These are phyloP conservation scores for Plectosphaerella plurivora DNA, from an alignment of 2,329 filamentous ascomycete genomes.

Conservation along the genomic window DNA sequence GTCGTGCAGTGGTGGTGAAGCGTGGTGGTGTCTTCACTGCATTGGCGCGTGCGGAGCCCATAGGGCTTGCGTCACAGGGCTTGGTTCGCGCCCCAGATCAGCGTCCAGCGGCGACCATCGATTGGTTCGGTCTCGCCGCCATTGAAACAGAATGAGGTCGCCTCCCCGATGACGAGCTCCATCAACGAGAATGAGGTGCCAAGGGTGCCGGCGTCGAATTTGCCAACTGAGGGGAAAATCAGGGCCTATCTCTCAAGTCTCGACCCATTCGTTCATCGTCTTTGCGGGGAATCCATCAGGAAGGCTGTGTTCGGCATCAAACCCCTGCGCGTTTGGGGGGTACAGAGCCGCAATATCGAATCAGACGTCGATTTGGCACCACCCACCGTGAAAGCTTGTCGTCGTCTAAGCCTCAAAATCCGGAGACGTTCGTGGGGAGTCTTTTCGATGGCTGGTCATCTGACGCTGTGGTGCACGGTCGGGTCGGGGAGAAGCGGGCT, in stretches of 20 bases:
- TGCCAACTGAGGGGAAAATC: neutral
- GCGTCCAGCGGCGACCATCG: neutral
- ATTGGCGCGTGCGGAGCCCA: neutral
- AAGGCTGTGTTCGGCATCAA: neutral
- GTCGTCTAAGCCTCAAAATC: neutral
- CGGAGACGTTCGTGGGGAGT: too few species aligned
- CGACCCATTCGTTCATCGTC: too few species aligned
- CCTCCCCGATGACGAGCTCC: too few species aligned
- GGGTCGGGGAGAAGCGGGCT: too few species aligned
- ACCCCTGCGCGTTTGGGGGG: neutral
- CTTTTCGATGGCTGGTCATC: neutral
- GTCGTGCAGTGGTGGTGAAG: too few species aligned
- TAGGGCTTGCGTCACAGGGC: conserved; percentile 1
- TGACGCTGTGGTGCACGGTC: neutral
- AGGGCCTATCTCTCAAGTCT: too few species aligned
- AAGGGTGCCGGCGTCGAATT: neutral
- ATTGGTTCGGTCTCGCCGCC: neutral
- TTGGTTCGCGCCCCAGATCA: neutral
- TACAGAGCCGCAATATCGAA: neutral
- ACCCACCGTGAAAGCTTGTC: neutral
- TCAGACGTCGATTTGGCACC: neutral
- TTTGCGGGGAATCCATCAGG: neutral
- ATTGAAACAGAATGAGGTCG: neutral
- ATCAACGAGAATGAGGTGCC: too few species aligned
- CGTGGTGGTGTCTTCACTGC: neutral